Base-by-base conservation (phyloP, 352 stramenopile species). In the Lagenidium giganteum region DNA sequence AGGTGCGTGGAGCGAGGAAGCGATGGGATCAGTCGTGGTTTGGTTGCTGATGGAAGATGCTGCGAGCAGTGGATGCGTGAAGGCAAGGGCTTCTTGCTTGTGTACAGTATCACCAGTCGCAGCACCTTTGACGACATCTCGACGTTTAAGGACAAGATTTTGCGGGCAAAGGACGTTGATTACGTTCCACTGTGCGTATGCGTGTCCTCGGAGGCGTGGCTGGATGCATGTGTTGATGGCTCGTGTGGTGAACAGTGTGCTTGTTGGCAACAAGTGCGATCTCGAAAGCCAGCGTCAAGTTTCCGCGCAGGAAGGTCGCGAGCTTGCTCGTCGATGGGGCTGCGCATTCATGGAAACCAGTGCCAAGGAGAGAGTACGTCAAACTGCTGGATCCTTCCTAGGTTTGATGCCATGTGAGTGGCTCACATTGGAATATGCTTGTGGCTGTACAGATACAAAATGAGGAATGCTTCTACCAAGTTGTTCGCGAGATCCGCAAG, bases 231-330 rank as follows among this genome's bases (percentile, higher is more conserved):
- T 16, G 14, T 14, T 30, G 18, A 42, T 45, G 25, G 21, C 16
- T 58, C 5, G 27, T 45, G 14, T 39, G 1, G 9, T 39, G 34
- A 17, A n/a, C 24, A 82, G 70, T 59, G 82, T 94, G 23, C 66
- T 94, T 16, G 82, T 92, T n/a, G 82, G 82, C 33, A 94, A 94
- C 68, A 94, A 94, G 70, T 92, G 79, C 47, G 82, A 94, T 57
- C 51, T 94, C 37, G 79, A 91, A 25, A 47, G 35, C 34, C 71
- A 92, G 47, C 70, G 82, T 38, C 68, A 90, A 65, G 82, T 94
- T 43, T 60, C 70, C 4, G 61, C 64, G 16, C 58, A 54, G 17
- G 79, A 90, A 39, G 82, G 82, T 53, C 73, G 76, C 30, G 63
- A 71, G 25, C 67, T 91, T 22, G 77, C 82, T 18, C 63, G 66